Base-by-base conservation (phyloP, 805 yeast genomes). In the Candida orba region DNA sequence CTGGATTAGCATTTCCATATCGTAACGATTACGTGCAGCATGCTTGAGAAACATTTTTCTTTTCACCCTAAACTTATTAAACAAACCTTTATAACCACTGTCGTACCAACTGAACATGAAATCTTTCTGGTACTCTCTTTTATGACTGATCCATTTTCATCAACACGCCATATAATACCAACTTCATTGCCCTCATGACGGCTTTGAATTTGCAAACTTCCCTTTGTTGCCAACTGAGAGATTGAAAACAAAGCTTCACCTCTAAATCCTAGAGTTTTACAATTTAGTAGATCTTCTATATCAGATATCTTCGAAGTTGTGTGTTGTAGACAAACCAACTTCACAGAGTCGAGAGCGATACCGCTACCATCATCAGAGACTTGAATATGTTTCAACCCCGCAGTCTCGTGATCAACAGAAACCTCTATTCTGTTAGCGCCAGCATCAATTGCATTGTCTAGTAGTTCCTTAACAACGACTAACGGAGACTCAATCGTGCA, bases 361-460 rank as follows among this genome's bases (percentile, higher is more conserved):
- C 78, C 77, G 2, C 43, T 6, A 0, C 77, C 77, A 49, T 68
- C 64, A 47, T 73, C 77, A 25, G 51, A 53, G 1, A 71, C 71
- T 12, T 85, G 95, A 6, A 91, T 71, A 36, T 84, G 58, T 56
- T 88, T 85, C 39, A 87, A 14, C 6, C 50, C 50, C 13, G 42
- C 66, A 37, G 88, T 95, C 56, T 80, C 79, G 7, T 79, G 82
- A 8, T 81, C 58, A 4, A 90, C 73, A 36, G 85, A 95, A n/a
- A 90, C 75, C 39, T 40, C 17, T 8, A 50, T 38, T 42, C 71
- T 59, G 1, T 86, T 69, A 12, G 93, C 68, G 0, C 72, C 68
- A 0, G 97, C 95, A 60, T 90, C 97, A 10, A 90, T 77, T 9
- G 93, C 75, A 65, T 90, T 90, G 61, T 90, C 98, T 45, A 91